A percentile compares a stretch with the other conserved stretches of the same genome.
These are phyloP conservation scores for Rheum nobile DNA, from an alignment of 148 eudicot genomes.

Conservation along the genomic window DNA sequence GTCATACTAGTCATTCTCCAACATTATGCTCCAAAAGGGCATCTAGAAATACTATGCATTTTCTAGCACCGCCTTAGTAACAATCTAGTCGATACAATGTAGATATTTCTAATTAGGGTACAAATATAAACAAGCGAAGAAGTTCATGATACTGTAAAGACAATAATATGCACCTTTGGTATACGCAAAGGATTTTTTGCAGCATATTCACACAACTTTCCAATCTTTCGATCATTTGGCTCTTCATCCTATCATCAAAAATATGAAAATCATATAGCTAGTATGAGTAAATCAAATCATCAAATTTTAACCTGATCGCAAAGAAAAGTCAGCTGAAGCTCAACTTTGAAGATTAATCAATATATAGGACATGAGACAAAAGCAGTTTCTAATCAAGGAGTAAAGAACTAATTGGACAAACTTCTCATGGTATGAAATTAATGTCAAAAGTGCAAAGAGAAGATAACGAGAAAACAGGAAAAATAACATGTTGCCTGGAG, in stretches of 20 bases:
- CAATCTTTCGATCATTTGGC: slow-evolving; percentile 81
- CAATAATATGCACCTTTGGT: slow-evolving; percentile 74
- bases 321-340: not conserved
- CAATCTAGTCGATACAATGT: not conserved
- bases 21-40: no score
- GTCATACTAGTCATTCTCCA: not conserved
- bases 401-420: not conserved
- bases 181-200: slow-evolving; percentile 84
- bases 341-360: not conserved
- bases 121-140: no score
- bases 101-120: not conserved
- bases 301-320: not conserved
- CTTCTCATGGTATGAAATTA: not conserved
- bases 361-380: not conserved
- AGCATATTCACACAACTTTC: slow-evolving; percentile 92
- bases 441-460: not conserved
- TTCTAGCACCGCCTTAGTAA: not conserved
- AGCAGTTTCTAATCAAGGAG: not conserved
- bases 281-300: not conserved
- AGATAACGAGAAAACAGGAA: no score
- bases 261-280: not conserved
- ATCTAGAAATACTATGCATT: no score
- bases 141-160: not conserved
- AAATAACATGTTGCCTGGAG: no score
- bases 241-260: slow-evolving; percentile 55